Evolutionary conservation across 2,329 filamentous ascomycete genomes (phyloP), one percentile per base, ranked within the genome.

Genomic region (Leptographium flavum): DNA sequence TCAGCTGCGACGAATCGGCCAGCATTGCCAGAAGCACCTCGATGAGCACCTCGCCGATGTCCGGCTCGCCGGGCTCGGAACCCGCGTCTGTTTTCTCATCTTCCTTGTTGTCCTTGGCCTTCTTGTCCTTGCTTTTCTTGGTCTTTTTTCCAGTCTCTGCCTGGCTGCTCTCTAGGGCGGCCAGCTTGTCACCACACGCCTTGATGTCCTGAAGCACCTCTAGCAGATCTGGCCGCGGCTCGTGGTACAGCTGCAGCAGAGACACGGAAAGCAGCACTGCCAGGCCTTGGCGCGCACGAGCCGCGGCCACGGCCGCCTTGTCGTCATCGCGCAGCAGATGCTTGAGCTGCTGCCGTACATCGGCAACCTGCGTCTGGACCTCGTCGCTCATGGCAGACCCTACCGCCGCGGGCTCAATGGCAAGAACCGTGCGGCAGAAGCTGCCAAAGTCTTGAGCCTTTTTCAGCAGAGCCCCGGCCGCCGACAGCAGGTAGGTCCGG

Each of bases 21-120:
- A 93, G 76, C 64, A 96, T 87, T 43, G 86, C 85, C n/a, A 96
- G 69, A 8, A 98, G 63, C 43, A 96, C 83, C 56, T 96, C 92
- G 3, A 95, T 79, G 9, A 95, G 64, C 23, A 86, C 72, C 55
- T 85, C 79, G 0, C 86, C 83, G 11, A 69, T 69, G 7, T 73
- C 74, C 1, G 53, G 47, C 11, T 45, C 42, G 1, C 32, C 45
- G 4, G n/a, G n/a, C n/a, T n/a, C n/a, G n/a, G n/a, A n/a, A n/a
- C n/a, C n/a, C n/a, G n/a, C n/a, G n/a, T n/a, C n/a, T n/a, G 28
- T 35, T 27, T 28, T 19, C 23, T 4, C 35, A n/a, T 30, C 66
- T 62, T 54, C 76, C 68, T 33, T 74, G 32, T 46, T 63, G 19
- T 40, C 15, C 50, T 76, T 69, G 0, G 64, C 63, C 42, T 70